Conservation (phyloP, 805 yeast genomes). For the Jamesozyma jinghongensis region DNA sequence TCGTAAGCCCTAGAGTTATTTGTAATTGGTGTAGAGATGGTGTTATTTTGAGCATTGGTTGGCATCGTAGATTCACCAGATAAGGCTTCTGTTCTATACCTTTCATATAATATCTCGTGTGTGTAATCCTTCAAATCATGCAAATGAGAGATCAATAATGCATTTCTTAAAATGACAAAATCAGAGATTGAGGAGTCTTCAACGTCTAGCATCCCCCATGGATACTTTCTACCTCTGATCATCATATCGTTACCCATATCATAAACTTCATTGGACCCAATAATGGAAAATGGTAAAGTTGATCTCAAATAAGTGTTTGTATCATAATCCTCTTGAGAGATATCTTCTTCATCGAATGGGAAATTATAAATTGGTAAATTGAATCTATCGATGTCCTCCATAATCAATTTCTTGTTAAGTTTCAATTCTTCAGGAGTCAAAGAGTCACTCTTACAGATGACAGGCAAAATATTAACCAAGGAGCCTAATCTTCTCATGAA, state of each 20-base stretch:
- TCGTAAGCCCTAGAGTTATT: background rate
- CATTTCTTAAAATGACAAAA: conserved; percentile 69
- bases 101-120: conserved; percentile 78
- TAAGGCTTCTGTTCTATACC: conserved; percentile 79
- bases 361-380: conserved; percentile 67
- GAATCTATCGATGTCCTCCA: conserved; percentile 65
- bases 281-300: conserved; percentile 56
- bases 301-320: conserved; percentile 58
- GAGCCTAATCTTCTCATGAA: conserved; percentile 71
- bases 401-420: conserved; percentile 62
- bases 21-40: background rate
- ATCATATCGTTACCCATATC: conserved; percentile 35
- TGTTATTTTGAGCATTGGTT: conserved; percentile 11
- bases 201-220: conserved; percentile 52
- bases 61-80: conserved; percentile 41
- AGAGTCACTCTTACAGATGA: conserved; percentile 79
- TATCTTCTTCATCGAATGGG: conserved; percentile 48
- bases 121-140: conserved; percentile 84
- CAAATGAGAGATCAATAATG: conserved; percentile 73
- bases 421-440: conserved; percentile 69
- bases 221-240: conserved; percentile 45
- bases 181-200: conserved; percentile 72
- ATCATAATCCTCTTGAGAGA: conserved; percentile 55
- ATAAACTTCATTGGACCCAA: conserved; percentile 56
- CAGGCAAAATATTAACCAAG: conserved; percentile 77